Base-by-base conservation (phyloP, 73 alveolate species). In the Paramecium octaurelia region DNA sequence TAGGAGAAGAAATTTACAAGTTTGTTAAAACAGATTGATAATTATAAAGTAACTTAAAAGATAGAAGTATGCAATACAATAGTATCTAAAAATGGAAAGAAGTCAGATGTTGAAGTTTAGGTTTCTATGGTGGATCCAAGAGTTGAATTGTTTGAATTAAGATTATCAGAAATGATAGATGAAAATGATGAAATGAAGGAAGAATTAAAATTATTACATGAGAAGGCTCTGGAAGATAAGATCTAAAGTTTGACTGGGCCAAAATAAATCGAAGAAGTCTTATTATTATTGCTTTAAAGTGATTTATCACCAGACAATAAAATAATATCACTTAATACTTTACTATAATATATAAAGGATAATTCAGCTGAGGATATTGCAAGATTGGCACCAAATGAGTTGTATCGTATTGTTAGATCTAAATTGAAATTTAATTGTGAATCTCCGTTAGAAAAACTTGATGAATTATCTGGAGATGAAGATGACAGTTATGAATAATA, bases 331-430 rank as follows among this genome's bases (percentile, higher is more conserved):
- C 44, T 80, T 43, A 18, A 40, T 40, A 48, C 91, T 14, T 29
- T 80, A 44, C 23, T 80, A 27, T 24, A 80, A 20, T 80, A 80
- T 80, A 80, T 80, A 11, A 40, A 21, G 1, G 91, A 80, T 23
- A 42, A 80, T 80, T 44, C 58, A 18, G 77, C 46, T 8, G 91
- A 40, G 24, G 91, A 80, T 80, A 80, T 80, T 12, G 54, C 91
- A 38, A 34, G 57, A 42, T 42, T 80, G 46, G 91, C 91, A 20
- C 91, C 91, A 21, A 80, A 80, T 80, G 91, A 80, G 46, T 20
- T 80, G 9, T 80, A 42, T 80, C 20, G 54, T 12, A 64, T 64
- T 14, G 54, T 64, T 0, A 64, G 84, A 8, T 64, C 84, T 27
- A 64, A 34, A 24, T 64, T 64, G n/a, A 64, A 64, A 64, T 64